These are phyloP conservation scores for Pyricularia grisea DNA, from an alignment of 2,329 filamentous ascomycete species.

Conservation along the genomic window DNA sequence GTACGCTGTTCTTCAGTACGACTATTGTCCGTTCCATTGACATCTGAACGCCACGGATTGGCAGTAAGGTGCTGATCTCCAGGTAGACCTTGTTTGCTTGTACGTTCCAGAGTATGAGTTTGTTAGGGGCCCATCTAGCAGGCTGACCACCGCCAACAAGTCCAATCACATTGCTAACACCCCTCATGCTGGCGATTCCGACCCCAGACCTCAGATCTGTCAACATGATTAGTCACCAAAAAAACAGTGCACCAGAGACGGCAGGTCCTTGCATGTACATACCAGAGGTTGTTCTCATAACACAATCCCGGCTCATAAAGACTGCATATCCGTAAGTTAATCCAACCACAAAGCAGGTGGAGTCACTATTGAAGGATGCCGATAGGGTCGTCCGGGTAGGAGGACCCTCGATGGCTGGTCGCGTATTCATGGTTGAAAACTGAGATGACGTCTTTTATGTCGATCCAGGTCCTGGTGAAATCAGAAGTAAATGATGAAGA, in stretches of 20 bases:
- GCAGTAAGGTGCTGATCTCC: conserved; percentile 73
- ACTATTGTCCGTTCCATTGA: conserved; percentile 70
- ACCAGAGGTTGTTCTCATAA: conserved; percentile 32
- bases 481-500: not conserved
- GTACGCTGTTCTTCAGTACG: conserved; percentile 71
- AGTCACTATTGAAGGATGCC: conserved; percentile 75
- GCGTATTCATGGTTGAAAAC: conserved; percentile 67
- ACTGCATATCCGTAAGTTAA: conserved; percentile 60
- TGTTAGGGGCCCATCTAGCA: conserved; percentile 81
- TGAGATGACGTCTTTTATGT: not conserved
- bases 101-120: conserved; percentile 91
- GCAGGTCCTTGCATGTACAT: conserved; percentile 22
- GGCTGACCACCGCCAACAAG: conserved; percentile 80
- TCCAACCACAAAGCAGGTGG: conserved; percentile 78
- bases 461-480: not conserved
- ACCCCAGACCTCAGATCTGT: conserved; percentile 39
- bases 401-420: conserved; percentile 73
- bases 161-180: conserved; percentile 37
- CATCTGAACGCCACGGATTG: conserved; percentile 71
- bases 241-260: too few relatives aligned
- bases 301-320: not conserved
- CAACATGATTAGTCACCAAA: not conserved
- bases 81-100: conserved; percentile 60
- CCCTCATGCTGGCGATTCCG: conserved; percentile 60
- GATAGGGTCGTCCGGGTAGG: conserved; percentile 69